These are phyloP conservation scores for Cyclotella cryptica DNA, from an alignment of 108 stramenopile species.

Conservation along the genomic window DNA sequence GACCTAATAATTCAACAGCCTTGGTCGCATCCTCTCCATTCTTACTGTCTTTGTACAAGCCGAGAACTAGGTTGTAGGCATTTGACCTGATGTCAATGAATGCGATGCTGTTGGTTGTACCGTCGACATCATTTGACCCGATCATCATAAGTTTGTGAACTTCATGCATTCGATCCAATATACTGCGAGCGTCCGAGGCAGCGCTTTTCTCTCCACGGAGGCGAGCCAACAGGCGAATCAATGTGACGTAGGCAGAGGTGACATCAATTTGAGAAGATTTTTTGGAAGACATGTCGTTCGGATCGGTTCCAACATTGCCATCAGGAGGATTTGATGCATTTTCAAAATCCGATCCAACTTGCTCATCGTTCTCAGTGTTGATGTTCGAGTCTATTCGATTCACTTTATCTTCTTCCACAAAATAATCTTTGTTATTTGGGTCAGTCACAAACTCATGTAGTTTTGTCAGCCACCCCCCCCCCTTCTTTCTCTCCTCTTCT, in stretches of 20 bases:
- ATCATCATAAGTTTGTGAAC: slow-evolving; percentile 23
- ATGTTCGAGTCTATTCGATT: neutral
- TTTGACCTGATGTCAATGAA: slow-evolving; percentile 50
- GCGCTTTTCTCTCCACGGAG: slow-evolving; percentile 40
- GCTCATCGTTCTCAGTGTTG: neutral
- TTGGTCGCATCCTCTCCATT: slow-evolving; percentile 30
- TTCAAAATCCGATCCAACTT: no score
- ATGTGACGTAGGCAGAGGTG: slow-evolving; percentile 51
- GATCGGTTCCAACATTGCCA: neutral
- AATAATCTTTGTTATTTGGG: slow-evolving; percentile 31
- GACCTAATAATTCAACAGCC: slow-evolving; percentile 43
- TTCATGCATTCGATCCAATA: slow-evolving; percentile 47
- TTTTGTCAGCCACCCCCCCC: slow-evolving; percentile 34
- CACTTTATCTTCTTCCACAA: slow-evolving; percentile 3
- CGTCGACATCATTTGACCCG: slow-evolving; percentile 23
- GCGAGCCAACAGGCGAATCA: slow-evolving; percentile 40
- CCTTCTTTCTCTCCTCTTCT: slow-evolving; percentile 34
- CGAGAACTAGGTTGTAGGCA: slow-evolving; percentile 50
- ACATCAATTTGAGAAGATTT: slow-evolving; percentile 40
- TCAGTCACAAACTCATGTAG: slow-evolving; percentile 46
- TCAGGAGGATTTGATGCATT: no score
- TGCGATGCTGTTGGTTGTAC: slow-evolving; percentile 18
- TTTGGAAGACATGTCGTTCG: neutral
- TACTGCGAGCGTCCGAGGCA: slow-evolving; percentile 39
- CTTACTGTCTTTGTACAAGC: slow-evolving; percentile 47